phyloP scores from a whole-genome alignment of 1,139 yeast genomes.

The Zygosaccharomyces pseudobailii region DNA sequence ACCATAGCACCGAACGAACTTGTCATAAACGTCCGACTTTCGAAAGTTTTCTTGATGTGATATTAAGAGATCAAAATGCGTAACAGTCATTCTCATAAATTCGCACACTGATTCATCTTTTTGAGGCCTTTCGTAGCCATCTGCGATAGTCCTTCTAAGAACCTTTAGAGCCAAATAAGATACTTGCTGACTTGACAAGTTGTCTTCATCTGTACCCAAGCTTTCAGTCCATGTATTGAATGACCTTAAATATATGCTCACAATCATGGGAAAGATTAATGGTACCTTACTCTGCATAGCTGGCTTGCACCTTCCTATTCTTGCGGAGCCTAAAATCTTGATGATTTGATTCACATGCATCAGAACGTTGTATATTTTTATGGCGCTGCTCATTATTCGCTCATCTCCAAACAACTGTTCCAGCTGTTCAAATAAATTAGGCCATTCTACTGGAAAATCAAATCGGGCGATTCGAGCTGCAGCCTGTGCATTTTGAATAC shows the following conservation, averaged over 20 bases:
- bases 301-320: conserved; percentile 77
- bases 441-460: conserved; percentile 90
- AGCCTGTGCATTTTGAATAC: conserved; percentile 81
- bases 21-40: conserved; percentile 53
- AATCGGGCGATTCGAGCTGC: conserved; percentile 70
- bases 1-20: conserved; percentile 69
- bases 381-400: conserved; percentile 40
- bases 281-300: conserved; percentile 74
- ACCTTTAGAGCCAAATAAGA: conserved; percentile 76
- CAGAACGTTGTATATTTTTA: conserved; percentile 57
- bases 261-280: conserved; percentile 52
- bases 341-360: conserved; percentile 70
- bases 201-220: conserved; percentile 29
- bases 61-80: conserved; percentile 57
- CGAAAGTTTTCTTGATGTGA: conserved; percentile 49
- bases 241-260: conserved; percentile 53
- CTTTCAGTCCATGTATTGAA: conserved; percentile 58
- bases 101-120: conserved; percentile 51
- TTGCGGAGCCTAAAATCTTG: conserved; percentile 65
- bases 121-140: conserved; percentile 70
- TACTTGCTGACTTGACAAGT: conserved; percentile 46
- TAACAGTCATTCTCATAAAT: conserved; percentile 53
- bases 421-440: conserved; percentile 63
- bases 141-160: conserved; percentile 66
- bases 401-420: conserved; percentile 45